Conservation (phyloP, 164 flowering plant genomes). For the Cinnamomum micranthum region DNA sequence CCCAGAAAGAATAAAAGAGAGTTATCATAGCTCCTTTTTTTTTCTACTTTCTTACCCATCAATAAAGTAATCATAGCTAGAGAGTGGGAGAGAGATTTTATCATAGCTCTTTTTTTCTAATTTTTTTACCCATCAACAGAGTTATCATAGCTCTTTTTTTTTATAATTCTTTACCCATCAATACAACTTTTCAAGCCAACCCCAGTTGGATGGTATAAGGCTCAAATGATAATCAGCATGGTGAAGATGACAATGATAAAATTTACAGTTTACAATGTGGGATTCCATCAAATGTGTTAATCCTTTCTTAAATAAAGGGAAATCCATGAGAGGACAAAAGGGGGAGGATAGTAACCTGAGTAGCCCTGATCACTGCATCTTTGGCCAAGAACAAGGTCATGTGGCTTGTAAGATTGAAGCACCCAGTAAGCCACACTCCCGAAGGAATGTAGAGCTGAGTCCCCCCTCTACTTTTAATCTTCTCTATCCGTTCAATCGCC, state of each 20-base stretch:
- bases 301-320: background rate
- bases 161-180: too few relatives aligned
- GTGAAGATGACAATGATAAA: too few relatives aligned
- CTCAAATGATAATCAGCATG: too few relatives aligned
- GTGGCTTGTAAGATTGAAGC: slow-evolving; percentile 82
- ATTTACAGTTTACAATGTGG: too few relatives aligned
- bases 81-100: too few relatives aligned
- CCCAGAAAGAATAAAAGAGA: too few relatives aligned
- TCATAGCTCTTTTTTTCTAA: too few relatives aligned
- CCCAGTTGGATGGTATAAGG: background rate
- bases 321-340: background rate
- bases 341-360: slow-evolving; percentile 40
- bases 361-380: slow-evolving; percentile 83
- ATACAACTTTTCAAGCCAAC: background rate
- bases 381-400: slow-evolving; percentile 87
- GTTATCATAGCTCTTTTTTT: too few relatives aligned
- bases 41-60: too few relatives aligned
- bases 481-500: slow-evolving; percentile 80
- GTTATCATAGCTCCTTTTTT: too few relatives aligned
- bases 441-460: slow-evolving; percentile 82
- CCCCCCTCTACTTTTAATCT: slow-evolving; percentile 72
- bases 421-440: slow-evolving; percentile 78
- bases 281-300: background rate
- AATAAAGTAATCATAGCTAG: too few relatives aligned
- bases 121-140: too few relatives aligned